phyloP scores from a whole-genome alignment of 257 asterid genomes.

The Gynochthodes officinalis region DNA sequence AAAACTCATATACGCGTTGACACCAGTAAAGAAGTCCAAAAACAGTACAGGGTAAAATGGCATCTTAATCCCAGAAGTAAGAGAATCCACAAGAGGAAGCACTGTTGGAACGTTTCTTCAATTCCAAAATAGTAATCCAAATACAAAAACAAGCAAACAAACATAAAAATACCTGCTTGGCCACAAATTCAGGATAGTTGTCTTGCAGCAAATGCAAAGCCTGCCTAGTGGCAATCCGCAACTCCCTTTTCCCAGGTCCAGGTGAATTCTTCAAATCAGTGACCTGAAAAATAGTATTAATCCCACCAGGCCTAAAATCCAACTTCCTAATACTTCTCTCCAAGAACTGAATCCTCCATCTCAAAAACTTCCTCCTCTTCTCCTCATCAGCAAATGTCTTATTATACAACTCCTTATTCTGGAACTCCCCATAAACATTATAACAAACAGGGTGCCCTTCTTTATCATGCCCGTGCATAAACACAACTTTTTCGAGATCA shows the following conservation, averaged over 20 bases:
- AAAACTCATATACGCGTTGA: background rate
- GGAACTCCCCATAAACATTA: conserved; percentile 88
- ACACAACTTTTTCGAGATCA: conserved; percentile 78
- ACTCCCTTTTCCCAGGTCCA: conserved; percentile 72
- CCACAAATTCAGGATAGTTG: conserved; percentile 87
- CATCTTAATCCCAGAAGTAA: background rate
- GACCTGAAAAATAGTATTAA: conserved; percentile 67
- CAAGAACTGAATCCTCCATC: conserved; percentile 70
- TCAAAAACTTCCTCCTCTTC: conserved; percentile 65
- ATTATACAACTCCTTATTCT: conserved; percentile 80
- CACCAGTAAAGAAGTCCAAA: background rate
- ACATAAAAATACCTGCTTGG: conserved; percentile 64
- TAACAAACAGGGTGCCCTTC: conserved; percentile 86
- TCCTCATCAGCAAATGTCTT: conserved; percentile 82
- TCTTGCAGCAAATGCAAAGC: conserved; percentile 89
- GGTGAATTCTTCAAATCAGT: conserved; percentile 91
- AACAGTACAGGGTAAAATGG: background rate
- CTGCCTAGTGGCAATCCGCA: conserved; percentile 73
- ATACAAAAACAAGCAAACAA: background rate
- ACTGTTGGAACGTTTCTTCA: background rate
- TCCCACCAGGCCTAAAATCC: conserved; percentile 77
- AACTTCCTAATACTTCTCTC: conserved; percentile 79
- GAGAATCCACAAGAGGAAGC: background rate
- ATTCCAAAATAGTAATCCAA: no score
- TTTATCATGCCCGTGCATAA: conserved; percentile 81